Evolutionary conservation across 1,284 basidiomycete species (phyloP), one percentile per base, ranked within the genome.

Genomic region (Puccinia triticina): DNA sequence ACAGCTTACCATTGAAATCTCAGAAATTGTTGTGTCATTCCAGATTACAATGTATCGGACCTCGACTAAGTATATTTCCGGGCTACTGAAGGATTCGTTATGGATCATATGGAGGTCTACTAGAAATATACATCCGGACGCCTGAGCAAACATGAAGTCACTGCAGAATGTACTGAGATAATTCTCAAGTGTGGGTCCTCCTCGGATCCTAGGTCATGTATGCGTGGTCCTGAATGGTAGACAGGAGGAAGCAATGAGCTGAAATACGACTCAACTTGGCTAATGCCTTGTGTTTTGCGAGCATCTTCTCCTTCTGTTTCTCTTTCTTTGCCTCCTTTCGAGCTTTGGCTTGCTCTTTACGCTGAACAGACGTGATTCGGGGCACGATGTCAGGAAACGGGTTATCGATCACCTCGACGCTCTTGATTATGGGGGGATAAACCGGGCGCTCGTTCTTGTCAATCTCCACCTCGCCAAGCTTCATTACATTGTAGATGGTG

Each of bases 311-410:
- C 84, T 93, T 92, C 86, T 95, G 94, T 23, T 92, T 89, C 86
- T 94, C 93, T 69, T 89, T 89, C 85, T 92, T 92, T 0, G 91
- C 91, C 84, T 92, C 90, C 85, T 93, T 90, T 50, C 91, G 90
- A 0, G 95, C 95, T 81, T 90, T 89, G 83, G 92, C 92, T 86
- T 97, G 95, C 0, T 90, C 92, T 61, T 91, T 90, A 83, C 93
- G 92, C 88, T 98, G 95, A 0, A 92, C 93, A 0, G 94, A 94
- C 0, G 96, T 99, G 84, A 98, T 97, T n/a, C 96, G 92, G 0
- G 96, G 96, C 40, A 95, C 90, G 84, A 98, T 96, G 86, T 98
- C 95, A 72, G 92, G 91, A 86, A 97, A 98, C 0, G 96, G 96
- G 86, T 98, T 96, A 82, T 97, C 94, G 21, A 95, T 86, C 79